Evolutionary conservation across 2,329 filamentous ascomycete genomes (phyloP).

Genomic region (Sarocladiaceae sp.): DNA sequence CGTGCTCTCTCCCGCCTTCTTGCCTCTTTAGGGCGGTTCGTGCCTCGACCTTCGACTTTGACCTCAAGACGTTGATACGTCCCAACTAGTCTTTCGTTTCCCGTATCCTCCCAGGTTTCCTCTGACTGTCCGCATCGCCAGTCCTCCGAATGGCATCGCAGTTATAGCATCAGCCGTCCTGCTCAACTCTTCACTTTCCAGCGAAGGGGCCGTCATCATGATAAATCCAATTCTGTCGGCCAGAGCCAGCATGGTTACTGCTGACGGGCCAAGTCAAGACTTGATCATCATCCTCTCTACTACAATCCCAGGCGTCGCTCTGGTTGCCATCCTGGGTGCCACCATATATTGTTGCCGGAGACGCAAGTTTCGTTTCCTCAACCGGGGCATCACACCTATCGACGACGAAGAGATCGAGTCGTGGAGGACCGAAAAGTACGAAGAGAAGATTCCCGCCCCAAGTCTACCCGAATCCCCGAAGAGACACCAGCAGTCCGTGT

Average conservation of each 20-base stretch:
- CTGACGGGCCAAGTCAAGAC: slow-evolving; percentile 20
- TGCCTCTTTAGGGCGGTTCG: slow-evolving; percentile 2
- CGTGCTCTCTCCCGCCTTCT: neutral
- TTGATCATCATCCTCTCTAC: slow-evolving; percentile 47
- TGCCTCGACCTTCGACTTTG: slow-evolving; percentile 4
- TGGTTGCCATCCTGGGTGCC: slow-evolving; percentile 26
- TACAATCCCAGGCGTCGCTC: slow-evolving; percentile 37
- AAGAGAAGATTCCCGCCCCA: slow-evolving; percentile 10
- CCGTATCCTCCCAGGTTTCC: too few species aligned
- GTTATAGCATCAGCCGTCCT: slow-evolving; percentile 1
- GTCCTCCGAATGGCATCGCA: slow-evolving; percentile 1
- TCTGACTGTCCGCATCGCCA: too few species aligned
- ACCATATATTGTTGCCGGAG: slow-evolving; percentile 18
- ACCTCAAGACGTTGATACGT: too few species aligned
- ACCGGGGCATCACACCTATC: slow-evolving; percentile 53
- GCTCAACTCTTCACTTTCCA: neutral
- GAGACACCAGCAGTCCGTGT: slow-evolving; percentile 3
- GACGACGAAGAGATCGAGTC: slow-evolving; percentile 60
- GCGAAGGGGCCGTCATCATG: neutral
- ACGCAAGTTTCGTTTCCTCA: slow-evolving; percentile 37
- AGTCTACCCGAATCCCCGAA: slow-evolving; percentile 1
- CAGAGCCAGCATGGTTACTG: neutral
- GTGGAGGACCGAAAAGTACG: slow-evolving; percentile 41
- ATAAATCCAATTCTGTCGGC: neutral
- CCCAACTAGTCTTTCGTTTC: too few species aligned